Conservation (phyloP, 192 early-diverging fungal genomes). For the Oehlia diaphana region DNA sequence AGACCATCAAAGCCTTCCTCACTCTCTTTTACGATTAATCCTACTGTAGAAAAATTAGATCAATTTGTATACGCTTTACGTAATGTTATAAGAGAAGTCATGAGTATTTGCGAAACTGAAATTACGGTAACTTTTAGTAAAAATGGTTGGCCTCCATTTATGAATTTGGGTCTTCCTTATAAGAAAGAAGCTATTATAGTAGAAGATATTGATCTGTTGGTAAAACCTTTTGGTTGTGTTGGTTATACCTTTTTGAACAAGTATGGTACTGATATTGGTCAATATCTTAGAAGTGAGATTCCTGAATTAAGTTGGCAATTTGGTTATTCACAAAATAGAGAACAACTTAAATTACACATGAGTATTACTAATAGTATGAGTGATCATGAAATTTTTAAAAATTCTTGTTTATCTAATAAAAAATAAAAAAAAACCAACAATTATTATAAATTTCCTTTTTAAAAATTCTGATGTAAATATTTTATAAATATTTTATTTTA, state of each 20-base stretch:
- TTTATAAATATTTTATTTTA: no score
- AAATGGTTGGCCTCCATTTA: background rate
- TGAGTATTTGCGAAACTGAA: background rate
- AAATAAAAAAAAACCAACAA: background rate
- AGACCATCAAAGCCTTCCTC: background rate
- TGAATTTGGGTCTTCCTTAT: background rate
- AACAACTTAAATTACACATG: conserved; percentile 17
- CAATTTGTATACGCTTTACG: background rate
- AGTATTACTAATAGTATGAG: background rate
- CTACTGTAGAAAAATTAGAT: conserved; percentile 1
- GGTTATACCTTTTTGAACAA: background rate
- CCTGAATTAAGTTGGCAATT: conserved; percentile 1
- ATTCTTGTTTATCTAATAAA: background rate
- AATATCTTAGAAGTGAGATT: background rate
- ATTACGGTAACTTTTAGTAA: conserved; percentile 10
- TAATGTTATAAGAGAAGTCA: conserved; percentile 5
- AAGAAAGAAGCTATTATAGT: background rate
- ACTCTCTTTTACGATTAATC: background rate
- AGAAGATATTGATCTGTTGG: background rate
- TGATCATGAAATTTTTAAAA: background rate
- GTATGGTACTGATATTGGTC: background rate
- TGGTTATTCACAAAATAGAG: conserved; percentile 12
- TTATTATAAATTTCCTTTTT: no score
- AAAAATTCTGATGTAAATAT: no score
- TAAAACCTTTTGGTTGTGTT: conserved; percentile 13